These are phyloP conservation scores for Botryotinia convoluta DNA, from an alignment of 2,329 filamentous ascomycete species.

Conservation along the genomic window DNA sequence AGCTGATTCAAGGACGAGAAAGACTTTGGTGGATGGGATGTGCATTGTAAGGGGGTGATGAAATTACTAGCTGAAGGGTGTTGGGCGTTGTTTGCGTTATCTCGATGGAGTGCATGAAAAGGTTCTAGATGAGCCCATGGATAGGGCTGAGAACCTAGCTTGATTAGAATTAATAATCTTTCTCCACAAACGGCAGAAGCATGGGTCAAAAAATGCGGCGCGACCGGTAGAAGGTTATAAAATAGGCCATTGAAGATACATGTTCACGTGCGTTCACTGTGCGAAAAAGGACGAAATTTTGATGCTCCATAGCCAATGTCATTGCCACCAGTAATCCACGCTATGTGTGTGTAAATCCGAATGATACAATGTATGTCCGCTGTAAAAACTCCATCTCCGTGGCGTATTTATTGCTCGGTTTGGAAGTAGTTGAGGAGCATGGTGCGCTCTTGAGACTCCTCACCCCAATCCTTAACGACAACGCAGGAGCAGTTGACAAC, in stretches of 20 bases:
- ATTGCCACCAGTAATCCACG: slow-evolving; percentile 36
- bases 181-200: not conserved
- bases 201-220: not conserved
- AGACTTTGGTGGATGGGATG: not conserved
- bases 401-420: slow-evolving; percentile 65
- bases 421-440: slow-evolving; percentile 99
- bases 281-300: not conserved
- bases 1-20: not conserved
- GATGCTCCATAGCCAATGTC: slow-evolving; percentile 35
- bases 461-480: slow-evolving; percentile 99
- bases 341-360: slow-evolving; percentile 36
- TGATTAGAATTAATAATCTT: not conserved
- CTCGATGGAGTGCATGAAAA: not conserved
- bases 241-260: not conserved
- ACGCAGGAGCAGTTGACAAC: slow-evolving; percentile 99
- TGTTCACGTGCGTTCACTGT: slow-evolving; percentile 8
- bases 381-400: slow-evolving; percentile 34
- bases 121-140: slow-evolving; percentile 5
- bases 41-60: not conserved
- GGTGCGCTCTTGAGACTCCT: slow-evolving; percentile 98
- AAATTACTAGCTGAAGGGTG: not conserved
- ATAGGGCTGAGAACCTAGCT: slow-evolving; percentile 6
- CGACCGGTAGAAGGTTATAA: not conserved
- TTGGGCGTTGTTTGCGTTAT: not conserved
- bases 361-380: slow-evolving; percentile 36